Evolutionary conservation across 2,329 filamentous ascomycete species (phyloP).

Genomic region (Penicillium sp.): DNA sequence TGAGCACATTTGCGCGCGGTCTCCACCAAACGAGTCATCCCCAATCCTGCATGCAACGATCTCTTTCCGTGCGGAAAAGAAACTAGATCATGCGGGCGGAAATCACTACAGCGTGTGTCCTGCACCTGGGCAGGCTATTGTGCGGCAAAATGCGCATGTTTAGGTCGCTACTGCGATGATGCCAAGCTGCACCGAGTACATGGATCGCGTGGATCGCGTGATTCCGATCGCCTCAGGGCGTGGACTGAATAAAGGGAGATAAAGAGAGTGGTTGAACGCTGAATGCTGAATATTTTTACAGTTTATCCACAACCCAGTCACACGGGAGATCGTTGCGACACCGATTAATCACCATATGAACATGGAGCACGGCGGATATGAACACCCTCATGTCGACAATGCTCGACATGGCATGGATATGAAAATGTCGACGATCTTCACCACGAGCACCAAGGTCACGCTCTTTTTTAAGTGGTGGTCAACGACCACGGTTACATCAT

Average conservation of each 20-base stretch:
- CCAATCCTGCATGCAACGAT: background rate
- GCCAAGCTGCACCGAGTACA: background rate
- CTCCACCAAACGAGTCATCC: background rate
- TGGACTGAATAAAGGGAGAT: background rate
- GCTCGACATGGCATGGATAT: background rate
- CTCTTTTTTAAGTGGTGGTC: constrained; percentile 12
- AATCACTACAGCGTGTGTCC: background rate
- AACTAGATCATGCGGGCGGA: background rate
- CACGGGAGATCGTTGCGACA: background rate
- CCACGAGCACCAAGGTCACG: constrained; percentile 6
- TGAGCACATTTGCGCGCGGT: background rate
- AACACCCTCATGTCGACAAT: too few species aligned
- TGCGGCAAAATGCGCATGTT: background rate
- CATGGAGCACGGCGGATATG: constrained; percentile 1
- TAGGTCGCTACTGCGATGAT: background rate
- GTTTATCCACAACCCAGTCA: too few species aligned
- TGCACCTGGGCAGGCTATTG: background rate
- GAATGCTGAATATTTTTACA: background rate
- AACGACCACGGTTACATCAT: constrained; percentile 5
- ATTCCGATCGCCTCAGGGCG: background rate
- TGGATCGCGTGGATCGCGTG: background rate
- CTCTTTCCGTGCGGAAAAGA: too few species aligned
- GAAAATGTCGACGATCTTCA: constrained; percentile 12
- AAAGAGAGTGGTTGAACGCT: background rate
- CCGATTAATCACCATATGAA: background rate